phyloP scores from a whole-genome alignment of 176 grass and related monocot species.

The Triticum monococcum region DNA sequence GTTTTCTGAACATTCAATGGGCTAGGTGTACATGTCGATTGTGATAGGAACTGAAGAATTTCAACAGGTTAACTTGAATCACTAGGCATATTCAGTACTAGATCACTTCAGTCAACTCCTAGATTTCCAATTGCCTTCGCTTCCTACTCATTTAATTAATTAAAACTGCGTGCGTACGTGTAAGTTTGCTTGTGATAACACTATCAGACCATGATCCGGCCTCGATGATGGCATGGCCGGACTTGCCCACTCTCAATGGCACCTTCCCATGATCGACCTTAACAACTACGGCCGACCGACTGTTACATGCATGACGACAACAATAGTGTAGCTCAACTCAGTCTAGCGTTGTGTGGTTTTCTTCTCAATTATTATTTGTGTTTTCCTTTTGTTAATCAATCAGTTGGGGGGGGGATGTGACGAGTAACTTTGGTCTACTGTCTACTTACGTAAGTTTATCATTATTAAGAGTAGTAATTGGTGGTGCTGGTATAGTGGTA shows the following conservation, averaged over 20 bases:
- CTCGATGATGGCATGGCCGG: constrained; percentile 51
- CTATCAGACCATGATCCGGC: background rate
- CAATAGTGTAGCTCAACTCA: constrained; percentile 30
- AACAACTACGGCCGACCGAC: background rate
- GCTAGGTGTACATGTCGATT: no score
- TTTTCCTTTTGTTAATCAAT: constrained; percentile 21
- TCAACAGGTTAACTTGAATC: no score
- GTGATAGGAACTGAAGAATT: no score
- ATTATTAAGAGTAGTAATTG: background rate
- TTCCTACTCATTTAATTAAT: no score
- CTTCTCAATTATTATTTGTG: background rate
- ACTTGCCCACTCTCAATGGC: constrained; percentile 57
- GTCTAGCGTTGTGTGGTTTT: constrained; percentile 9
- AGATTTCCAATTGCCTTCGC: no score
- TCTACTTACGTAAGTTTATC: background rate
- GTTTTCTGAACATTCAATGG: no score
- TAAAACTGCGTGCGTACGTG: no score
- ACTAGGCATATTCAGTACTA: no score
- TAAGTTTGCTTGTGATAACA: no score
- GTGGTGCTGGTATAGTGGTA: background rate
- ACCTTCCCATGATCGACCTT: constrained; percentile 32
- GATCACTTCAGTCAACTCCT: no score
- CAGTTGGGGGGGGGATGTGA: background rate
- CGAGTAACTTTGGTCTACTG: background rate
- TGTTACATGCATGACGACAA: constrained; percentile 26